Evolutionary conservation across 306 rosid genomes (phyloP).

Genomic region (Quercus aquifolioides): DNA sequence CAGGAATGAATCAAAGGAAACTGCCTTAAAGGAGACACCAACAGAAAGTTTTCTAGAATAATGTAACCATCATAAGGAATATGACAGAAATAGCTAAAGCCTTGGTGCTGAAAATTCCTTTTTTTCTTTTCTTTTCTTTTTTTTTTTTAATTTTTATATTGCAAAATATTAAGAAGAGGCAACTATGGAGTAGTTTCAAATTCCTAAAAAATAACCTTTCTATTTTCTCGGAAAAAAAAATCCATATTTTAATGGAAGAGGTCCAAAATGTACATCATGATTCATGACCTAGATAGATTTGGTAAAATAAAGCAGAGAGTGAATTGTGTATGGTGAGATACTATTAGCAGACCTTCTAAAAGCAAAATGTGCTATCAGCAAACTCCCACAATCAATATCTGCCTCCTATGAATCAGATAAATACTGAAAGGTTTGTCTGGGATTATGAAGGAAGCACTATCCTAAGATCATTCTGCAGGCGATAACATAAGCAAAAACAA

Average conservation of each 20-base stretch:
- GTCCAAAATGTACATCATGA: background rate
- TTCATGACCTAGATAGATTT: background rate
- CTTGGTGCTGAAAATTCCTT: no score
- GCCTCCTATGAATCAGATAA: constrained; percentile 54
- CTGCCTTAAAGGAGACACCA: no score
- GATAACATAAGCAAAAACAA: background rate
- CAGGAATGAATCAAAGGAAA: no score
- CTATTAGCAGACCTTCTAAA: constrained; percentile 35
- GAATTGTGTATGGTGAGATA: constrained; percentile 19
- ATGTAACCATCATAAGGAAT: no score
- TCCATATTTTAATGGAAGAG: background rate
- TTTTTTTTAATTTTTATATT: no score
- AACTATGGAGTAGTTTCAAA: no score
- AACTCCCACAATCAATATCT: constrained; percentile 25
- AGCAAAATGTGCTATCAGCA: constrained; percentile 38
- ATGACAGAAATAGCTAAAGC: no score
- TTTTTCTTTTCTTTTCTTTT: no score
- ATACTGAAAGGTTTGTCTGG: constrained; percentile 29
- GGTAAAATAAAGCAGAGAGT: background rate
- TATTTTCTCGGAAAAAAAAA: no score
- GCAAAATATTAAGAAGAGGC: no score
- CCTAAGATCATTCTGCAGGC: background rate
- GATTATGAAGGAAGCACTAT: constrained; percentile 32
- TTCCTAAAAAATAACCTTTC: no score
- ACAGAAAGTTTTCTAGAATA: no score